Conservation (phyloP, 257 asterid species). For the Primulina eburnea region DNA sequence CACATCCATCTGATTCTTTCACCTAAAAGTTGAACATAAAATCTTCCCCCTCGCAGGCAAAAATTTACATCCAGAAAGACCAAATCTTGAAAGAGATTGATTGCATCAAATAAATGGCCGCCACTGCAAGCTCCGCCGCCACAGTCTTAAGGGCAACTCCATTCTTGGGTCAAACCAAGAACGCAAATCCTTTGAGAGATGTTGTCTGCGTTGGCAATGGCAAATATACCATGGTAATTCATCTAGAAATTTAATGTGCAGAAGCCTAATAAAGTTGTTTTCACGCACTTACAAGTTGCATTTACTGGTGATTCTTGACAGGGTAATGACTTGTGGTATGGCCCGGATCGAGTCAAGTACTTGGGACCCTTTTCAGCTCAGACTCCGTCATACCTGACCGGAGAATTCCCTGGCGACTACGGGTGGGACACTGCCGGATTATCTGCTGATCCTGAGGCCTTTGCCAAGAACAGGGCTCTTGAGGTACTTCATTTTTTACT, state of each 20-base stretch:
- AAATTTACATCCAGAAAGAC: slow-evolving; percentile 2
- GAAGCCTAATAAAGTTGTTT: too few species aligned
- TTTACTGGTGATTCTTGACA: slow-evolving; percentile 21
- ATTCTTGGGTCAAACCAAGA: slow-evolving; percentile 71
- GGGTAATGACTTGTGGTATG: slow-evolving; percentile 76
- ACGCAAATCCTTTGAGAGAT: slow-evolving; percentile 56
- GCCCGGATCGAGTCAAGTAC: slow-evolving; percentile 79
- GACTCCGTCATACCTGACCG: slow-evolving; percentile 77
- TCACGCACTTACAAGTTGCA: too few species aligned
- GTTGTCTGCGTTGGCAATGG: slow-evolving; percentile 55
- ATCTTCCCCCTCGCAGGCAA: slow-evolving; percentile 5
- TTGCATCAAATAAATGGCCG: slow-evolving; percentile 56
- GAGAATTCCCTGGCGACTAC: slow-evolving; percentile 86
- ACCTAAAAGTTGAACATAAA: slow-evolving; percentile 21
- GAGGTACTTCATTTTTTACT: slow-evolving; percentile 40
- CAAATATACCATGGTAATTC: slow-evolving; percentile 58
- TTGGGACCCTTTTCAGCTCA: slow-evolving; percentile 92
- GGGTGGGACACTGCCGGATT: slow-evolving; percentile 93
- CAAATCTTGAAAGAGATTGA: slow-evolving; percentile 19
- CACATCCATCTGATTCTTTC: slow-evolving; percentile 30
- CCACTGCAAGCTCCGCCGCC: slow-evolving; percentile 52
- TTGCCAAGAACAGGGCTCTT: slow-evolving; percentile 75
- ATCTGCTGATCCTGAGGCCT: slow-evolving; percentile 88
- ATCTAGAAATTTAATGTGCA: too few species aligned
- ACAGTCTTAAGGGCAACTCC: slow-evolving; percentile 58